phyloP scores from a whole-genome alignment of 805 yeast species.

The Yarrowia hollandica region DNA sequence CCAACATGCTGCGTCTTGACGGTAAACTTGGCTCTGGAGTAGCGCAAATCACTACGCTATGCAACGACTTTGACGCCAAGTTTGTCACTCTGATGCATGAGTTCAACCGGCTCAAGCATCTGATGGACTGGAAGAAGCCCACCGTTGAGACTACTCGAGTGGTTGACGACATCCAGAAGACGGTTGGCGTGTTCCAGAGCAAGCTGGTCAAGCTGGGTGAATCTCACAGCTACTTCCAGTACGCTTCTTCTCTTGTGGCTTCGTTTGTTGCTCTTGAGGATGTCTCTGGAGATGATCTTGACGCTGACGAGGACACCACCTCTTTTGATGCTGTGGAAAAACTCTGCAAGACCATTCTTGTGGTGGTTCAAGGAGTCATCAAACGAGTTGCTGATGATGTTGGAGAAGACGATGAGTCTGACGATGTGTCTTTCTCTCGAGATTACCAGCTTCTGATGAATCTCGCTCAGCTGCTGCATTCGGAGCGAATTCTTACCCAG shows the following conservation, averaged over 20 bases:
- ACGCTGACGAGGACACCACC: neutral
- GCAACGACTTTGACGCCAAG: neutral
- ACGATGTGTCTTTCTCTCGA: neutral
- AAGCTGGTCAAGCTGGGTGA: neutral
- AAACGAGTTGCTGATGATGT: constrained; percentile 11
- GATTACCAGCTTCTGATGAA: constrained; percentile 1
- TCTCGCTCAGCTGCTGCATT: neutral
- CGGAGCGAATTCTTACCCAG: neutral
- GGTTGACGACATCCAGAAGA: neutral
- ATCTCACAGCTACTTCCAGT: neutral
- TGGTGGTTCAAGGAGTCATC: neutral
- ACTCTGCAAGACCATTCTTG: constrained; percentile 17
- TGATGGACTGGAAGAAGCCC: constrained; percentile 24
- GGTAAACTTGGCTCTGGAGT: neutral
- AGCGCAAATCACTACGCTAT: neutral
- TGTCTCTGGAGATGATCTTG: neutral
- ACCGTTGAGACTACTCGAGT: neutral
- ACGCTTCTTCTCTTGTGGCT: neutral
- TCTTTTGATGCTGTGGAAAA: neutral
- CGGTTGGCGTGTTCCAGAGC: neutral
- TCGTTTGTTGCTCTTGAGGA: neutral
- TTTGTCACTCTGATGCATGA: neutral
- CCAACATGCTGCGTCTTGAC: neutral
- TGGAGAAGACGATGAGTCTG: neutral
- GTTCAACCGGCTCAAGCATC: neutral